Evolutionary conservation across 352 stramenopile species (phyloP), one percentile per base, ranked within the genome.

Genomic region (Pythium grandisporangium): DNA sequence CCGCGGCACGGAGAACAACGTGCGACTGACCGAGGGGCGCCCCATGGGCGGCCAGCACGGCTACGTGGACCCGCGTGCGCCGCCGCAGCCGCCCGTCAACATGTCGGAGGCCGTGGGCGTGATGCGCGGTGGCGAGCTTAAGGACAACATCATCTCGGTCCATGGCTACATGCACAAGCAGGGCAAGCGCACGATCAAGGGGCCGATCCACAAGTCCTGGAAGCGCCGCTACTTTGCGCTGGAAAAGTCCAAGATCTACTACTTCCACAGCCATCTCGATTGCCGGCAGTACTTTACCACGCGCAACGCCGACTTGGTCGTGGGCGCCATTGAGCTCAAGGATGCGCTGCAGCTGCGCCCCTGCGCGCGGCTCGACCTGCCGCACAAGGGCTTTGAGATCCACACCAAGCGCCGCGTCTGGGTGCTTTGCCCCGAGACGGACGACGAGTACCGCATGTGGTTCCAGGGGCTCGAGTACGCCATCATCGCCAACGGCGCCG

Each of bases 151-250:
- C 53, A 88, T 88, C 45, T 82, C 72, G 20, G 72, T 88, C 22
- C 75, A 88, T 43, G 75, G 75, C 42, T 88, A 88, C 64, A 82
- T 88, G 75, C 72, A 88, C 75, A 88, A 88, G 53, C 75, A 88
- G 51, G 75, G 72, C 45, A 88, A 88, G 58, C 75, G 75, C 29
- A 79, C 70, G 8, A 81, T 88, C 58, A 88, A 85, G 59, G 75
- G 75, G 3, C 75, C 75, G 17, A 81, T 88, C 50, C 75, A 88
- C 61, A 88, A 88, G 58, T 80, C 63, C 32, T 88, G 75, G 75
- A 84, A 84, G 45, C 72, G 72, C 25, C 75, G 75, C 25, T 88
- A 86, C 58, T 88, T 88, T 48, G 66, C 75, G 16, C 54, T 88
- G 2, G 75, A 88, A 48, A 81, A 74, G 45, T 65, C 75, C 53